A percentile compares a stretch with the other conserved stretches of the same genome.
phyloP scores from a whole-genome alignment of 2,329 filamentous ascomycete species.

The Neofusicoccum parvum region DNA sequence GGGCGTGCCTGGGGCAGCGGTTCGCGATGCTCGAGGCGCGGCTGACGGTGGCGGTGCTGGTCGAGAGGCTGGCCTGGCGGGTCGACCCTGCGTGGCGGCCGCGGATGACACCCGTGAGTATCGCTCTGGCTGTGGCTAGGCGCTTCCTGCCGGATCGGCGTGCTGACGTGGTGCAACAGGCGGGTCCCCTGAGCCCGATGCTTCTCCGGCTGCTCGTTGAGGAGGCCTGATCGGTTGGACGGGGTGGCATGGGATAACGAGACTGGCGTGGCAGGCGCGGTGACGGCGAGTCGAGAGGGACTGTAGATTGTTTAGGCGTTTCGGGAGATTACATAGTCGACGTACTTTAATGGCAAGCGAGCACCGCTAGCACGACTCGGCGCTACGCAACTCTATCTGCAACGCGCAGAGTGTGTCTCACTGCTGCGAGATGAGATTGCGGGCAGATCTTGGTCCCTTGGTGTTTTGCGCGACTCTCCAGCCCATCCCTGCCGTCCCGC shows the following conservation, averaged over 20 bases:
- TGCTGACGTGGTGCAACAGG: neutral
- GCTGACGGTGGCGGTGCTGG: constrained; percentile 37
- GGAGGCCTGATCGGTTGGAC: neutral
- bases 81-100: constrained; percentile 37
- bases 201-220: constrained; percentile 3
- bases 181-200: constrained; percentile 11
- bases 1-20: constrained; percentile 46
- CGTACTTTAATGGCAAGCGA: neutral
- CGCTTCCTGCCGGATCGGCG: neutral
- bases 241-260: neutral
- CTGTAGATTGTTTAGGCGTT: neutral
- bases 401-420: neutral
- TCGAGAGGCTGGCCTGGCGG: constrained; percentile 33
- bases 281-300: too few species aligned
- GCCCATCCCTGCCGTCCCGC: too few species aligned
- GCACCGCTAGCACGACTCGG: neutral
- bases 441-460: too few species aligned
- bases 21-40: constrained; percentile 45
- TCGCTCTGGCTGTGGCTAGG: neutral
- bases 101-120: constrained; percentile 39
- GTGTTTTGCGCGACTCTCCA: neutral
- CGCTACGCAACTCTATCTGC: neutral
- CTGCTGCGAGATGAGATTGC: neutral
- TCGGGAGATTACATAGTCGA: neutral
- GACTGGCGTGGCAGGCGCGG: neutral